Evolutionary conservation across 148 eudicot species (phyloP).

Genomic region (Tetragonia tetragonoides): DNA sequence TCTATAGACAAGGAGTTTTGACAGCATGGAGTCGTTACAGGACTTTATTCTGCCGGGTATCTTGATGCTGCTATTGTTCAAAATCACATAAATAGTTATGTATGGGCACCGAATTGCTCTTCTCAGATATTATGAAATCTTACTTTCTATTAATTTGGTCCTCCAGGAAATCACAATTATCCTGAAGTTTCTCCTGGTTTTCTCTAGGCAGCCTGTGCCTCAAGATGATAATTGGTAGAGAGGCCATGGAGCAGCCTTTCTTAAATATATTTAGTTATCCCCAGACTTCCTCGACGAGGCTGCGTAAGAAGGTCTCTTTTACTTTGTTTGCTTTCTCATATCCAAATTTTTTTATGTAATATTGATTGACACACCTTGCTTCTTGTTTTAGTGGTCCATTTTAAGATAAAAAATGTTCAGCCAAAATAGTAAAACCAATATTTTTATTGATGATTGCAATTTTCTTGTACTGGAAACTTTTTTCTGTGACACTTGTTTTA

Average conservation of each 20-base stretch:
- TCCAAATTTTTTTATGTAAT: too few species aligned
- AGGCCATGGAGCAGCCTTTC: conserved; percentile 84
- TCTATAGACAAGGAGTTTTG: conserved; percentile 74
- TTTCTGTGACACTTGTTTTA: too few species aligned
- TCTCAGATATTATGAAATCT: not conserved
- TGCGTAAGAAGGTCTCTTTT: conserved; percentile 57
- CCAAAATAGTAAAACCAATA: too few species aligned
- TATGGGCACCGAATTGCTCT: not conserved
- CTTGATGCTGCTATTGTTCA: conserved; percentile 28
- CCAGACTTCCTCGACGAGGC: conserved; percentile 57
- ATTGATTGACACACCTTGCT: too few species aligned
- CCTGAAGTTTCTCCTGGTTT: conserved; percentile 6
- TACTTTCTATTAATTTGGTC: not conserved
- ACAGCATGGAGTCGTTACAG: conserved; percentile 70
- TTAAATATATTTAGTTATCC: conserved; percentile 48
- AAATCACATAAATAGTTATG: not conserved
- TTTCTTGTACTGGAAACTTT: too few species aligned
- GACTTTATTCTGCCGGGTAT: conserved; percentile 36
- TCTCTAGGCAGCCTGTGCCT: conserved; percentile 61
- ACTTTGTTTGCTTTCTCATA: not conserved
- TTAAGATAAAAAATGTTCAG: too few species aligned
- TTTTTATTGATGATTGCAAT: too few species aligned
- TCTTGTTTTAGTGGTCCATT: too few species aligned
- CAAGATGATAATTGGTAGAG: conserved; percentile 90
- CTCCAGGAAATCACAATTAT: not conserved